Evolutionary conservation across 805 yeast genomes (phyloP).

Genomic region (Zygoascus tannicola): DNA sequence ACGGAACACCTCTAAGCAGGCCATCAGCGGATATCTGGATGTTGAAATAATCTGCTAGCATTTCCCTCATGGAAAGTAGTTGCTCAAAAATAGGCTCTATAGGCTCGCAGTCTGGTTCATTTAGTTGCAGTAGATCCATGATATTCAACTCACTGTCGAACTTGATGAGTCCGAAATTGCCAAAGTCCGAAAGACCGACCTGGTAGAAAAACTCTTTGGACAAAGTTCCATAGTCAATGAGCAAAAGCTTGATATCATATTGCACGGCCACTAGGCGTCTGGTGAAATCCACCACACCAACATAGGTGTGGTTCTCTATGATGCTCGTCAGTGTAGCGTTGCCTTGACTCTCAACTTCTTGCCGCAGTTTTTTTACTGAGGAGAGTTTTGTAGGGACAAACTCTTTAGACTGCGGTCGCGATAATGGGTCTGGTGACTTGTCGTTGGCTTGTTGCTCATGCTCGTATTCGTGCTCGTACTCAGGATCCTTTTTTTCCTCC

Average conservation of each 20-base stretch:
- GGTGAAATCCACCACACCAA: slow-evolving; percentile 71
- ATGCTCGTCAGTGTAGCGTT: slow-evolving; percentile 54
- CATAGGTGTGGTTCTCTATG: slow-evolving; percentile 59
- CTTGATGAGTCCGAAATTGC: slow-evolving; percentile 61
- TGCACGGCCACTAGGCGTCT: slow-evolving; percentile 76
- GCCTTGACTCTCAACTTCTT: slow-evolving; percentile 37
- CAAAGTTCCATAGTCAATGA: slow-evolving; percentile 72
- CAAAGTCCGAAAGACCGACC: slow-evolving; percentile 63
- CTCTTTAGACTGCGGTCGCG: not conserved
- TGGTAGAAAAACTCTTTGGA: slow-evolving; percentile 72
- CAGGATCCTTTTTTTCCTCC: not conserved
- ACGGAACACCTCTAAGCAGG: slow-evolving; percentile 48
- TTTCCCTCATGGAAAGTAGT: slow-evolving; percentile 50
- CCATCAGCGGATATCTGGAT: slow-evolving; percentile 25
- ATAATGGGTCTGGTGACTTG: not conserved
- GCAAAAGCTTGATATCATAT: slow-evolving; percentile 62
- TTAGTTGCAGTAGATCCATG: slow-evolving; percentile 32
- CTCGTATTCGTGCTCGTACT: no score
- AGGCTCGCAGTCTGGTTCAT: slow-evolving; percentile 18
- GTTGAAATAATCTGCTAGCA: slow-evolving; percentile 78
- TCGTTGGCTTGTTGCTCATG: not conserved
- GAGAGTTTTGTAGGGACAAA: slow-evolving; percentile 10
- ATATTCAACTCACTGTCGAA: slow-evolving; percentile 27
- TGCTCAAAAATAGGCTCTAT: slow-evolving; percentile 12
- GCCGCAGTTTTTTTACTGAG: slow-evolving; percentile 43